Evolutionary conservation across 2,329 filamentous ascomycete genomes (phyloP).

Genomic region (Leptographium wingfieldii): DNA sequence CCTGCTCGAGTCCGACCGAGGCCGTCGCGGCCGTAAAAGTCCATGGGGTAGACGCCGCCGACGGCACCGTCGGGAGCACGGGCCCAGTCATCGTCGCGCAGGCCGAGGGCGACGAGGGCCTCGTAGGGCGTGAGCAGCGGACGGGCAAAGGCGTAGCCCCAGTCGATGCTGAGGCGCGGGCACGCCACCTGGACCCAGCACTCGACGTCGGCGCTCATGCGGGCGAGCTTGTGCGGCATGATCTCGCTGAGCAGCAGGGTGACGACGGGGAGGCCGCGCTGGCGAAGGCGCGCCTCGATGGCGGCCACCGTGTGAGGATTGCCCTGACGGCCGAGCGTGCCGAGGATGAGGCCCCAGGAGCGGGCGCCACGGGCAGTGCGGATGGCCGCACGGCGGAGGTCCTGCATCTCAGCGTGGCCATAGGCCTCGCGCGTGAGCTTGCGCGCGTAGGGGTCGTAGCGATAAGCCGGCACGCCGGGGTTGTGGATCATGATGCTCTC

Average conservation of each 20-base stretch:
- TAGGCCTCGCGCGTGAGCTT: slow-evolving; percentile 86
- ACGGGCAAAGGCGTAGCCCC: slow-evolving; percentile 89
- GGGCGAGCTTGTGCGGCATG: slow-evolving; percentile 85
- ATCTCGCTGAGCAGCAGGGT: slow-evolving; percentile 88
- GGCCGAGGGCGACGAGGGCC: slow-evolving; percentile 77
- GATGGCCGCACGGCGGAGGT: slow-evolving; percentile 66
- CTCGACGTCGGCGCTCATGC: slow-evolving; percentile 79
- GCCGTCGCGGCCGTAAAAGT: slow-evolving; percentile 90
- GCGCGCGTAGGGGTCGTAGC: slow-evolving; percentile 92
- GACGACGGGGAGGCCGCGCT: slow-evolving; percentile 64
- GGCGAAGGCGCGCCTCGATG: slow-evolving; percentile 65
- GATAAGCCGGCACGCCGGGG: slow-evolving; percentile 76
- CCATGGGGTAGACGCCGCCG: slow-evolving; percentile 80
- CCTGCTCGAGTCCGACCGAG: slow-evolving; percentile 61
- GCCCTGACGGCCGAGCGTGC: slow-evolving; percentile 82
- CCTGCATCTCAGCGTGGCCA: slow-evolving; percentile 82
- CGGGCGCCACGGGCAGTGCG: slow-evolving; percentile 54
- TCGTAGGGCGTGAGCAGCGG: slow-evolving; percentile 91
- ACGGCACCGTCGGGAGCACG: slow-evolving; percentile 36
- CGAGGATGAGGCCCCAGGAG: slow-evolving; percentile 86
- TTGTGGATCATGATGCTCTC: slow-evolving; percentile 99
- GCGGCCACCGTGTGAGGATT: slow-evolving; percentile 85
- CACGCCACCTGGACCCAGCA: slow-evolving; percentile 98
- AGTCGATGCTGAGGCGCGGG: slow-evolving; percentile 93
- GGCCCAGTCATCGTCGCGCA: slow-evolving; percentile 55